These are phyloP conservation scores for Cladophialophora bantiana DNA, from an alignment of 2,329 filamentous ascomycete genomes.

Conservation along the genomic window DNA sequence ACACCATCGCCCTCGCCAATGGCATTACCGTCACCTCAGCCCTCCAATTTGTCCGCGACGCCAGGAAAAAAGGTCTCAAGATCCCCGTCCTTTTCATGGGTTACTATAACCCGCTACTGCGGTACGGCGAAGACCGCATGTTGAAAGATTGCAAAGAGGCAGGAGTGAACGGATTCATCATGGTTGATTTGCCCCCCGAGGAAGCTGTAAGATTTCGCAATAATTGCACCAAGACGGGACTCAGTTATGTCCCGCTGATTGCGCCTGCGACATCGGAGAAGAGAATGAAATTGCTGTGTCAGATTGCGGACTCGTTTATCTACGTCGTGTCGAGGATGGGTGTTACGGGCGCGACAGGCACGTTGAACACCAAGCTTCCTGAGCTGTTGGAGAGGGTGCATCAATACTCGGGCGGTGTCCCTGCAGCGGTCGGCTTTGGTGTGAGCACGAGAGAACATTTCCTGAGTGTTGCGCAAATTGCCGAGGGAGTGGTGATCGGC, in stretches of 20 bases:
- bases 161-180: constrained; percentile 94
- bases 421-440: constrained; percentile 92
- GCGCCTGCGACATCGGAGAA: constrained; percentile 90
- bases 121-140: constrained; percentile 91
- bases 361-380: constrained; percentile 80
- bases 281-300: constrained; percentile 94
- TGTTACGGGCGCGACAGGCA: constrained; percentile 88
- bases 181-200: constrained; percentile 94
- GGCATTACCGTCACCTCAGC: constrained; percentile 82
- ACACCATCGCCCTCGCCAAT: constrained; percentile 87
- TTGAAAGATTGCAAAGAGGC: constrained; percentile 82
- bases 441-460: constrained; percentile 97
- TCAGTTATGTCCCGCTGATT: constrained; percentile 97
- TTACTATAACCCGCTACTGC: constrained; percentile 96
- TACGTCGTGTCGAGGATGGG: constrained; percentile 98
- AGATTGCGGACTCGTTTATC: constrained; percentile 97
- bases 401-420: constrained; percentile 87
- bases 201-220: constrained; percentile 92
- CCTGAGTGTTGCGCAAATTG: constrained; percentile 78
- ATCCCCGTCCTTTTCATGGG: constrained; percentile 94
- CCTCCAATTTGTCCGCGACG: constrained; percentile 82
- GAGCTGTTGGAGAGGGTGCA: constrained; percentile 85
- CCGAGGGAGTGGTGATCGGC: constrained; percentile 95
- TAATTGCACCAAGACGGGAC: constrained; percentile 77
- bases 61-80: constrained; percentile 76